Base-by-base conservation (phyloP, 305 asterid species). In the Fraxinus nigra region DNA sequence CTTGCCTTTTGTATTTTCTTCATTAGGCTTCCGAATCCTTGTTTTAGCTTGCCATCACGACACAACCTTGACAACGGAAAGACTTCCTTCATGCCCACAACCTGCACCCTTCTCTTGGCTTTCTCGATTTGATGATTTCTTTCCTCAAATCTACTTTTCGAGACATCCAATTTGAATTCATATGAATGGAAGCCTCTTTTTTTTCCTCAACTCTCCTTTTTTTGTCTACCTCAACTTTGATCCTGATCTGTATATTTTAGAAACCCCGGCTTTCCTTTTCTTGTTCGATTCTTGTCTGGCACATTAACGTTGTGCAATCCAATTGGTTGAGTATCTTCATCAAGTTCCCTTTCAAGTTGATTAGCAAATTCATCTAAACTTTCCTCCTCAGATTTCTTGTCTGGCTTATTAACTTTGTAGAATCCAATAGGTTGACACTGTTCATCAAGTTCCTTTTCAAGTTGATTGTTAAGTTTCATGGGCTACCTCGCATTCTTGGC, bases 211-310 rank as follows among this genome's bases (percentile, higher is more conserved):
- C 48, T 40, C 14, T 40, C 48, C 48, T 40, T 40, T 9, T 10
- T 13, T 40, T 40, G 4, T 10, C 14, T 10, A 10, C 14, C 51
- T 9, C 51, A 2, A 40, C 51, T 40, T 10, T 40, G 51, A 2
- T 40, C 51, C 16, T 91, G 94, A 2, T 40, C 16, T 40, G 14
- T 3, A 9, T 10, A 9, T 40, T 40, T 40, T 40, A 40, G 51
- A 40, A 40, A 40, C 51, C 51, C 2, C 51, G 9, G 16, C 14
- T 16, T 40, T 2, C 51, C 51, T 10, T 40, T 40, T 40, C 51
- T 40, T 40, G 51, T 40, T 40, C 10, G 51, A 16, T 40, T 40
- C 51, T 40, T 9, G 51, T 40, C 16, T 10, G 51, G 51, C 14
- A 40, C 51, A 2, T 9, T 9, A 54, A 54, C 26, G 3, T 54